A percentile compares a stretch with the other conserved stretches of the same genome.
Evolutionary conservation across 208 protist genomes (phyloP).

Genomic region (Crithidia thermophila): DNA sequence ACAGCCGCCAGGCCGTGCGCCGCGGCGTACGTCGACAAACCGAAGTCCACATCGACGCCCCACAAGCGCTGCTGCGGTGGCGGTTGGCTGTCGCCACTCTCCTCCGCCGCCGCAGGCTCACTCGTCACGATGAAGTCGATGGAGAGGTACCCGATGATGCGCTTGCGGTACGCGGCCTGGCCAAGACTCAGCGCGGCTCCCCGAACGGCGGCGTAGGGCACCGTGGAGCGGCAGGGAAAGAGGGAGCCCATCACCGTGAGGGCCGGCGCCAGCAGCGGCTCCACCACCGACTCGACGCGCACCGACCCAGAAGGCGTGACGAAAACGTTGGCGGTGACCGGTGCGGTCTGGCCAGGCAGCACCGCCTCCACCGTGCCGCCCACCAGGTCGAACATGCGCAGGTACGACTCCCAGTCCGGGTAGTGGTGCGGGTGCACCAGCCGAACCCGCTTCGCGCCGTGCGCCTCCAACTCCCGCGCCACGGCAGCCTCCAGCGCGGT

Average conservation of each 20-base stretch:
- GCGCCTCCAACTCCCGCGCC: constrained; percentile 68
- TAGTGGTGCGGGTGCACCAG: constrained; percentile 80
- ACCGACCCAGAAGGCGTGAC: constrained; percentile 82
- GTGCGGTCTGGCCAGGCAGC: constrained; percentile 49
- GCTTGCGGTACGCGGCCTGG: constrained; percentile 71
- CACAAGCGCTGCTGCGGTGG: constrained; percentile 50
- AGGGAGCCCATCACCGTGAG: constrained; percentile 77
- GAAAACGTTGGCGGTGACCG: constrained; percentile 85
- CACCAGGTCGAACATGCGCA: constrained; percentile 75
- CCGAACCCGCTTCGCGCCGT: constrained; percentile 70
- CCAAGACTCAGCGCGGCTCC: constrained; percentile 76
- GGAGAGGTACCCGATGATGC: constrained; percentile 89
- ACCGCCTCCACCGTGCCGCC: constrained; percentile 90
- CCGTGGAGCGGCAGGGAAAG: constrained; percentile 56
- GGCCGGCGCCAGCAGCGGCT: constrained; percentile 89
- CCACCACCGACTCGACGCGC: constrained; percentile 79
- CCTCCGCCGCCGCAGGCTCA: background rate
- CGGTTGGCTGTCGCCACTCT: background rate
- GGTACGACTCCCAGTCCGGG: constrained; percentile 81
- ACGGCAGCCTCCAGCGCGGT: constrained; percentile 35
- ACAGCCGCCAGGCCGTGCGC: constrained; percentile 65
- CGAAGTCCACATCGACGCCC: constrained; percentile 92
- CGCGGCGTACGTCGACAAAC: constrained; percentile 77
- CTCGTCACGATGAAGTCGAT: constrained; percentile 83
- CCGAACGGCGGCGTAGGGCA: constrained; percentile 64